Evolutionary conservation across 2,329 filamentous ascomycete genomes (phyloP).

Genomic region (Rachicladosporium sp.): DNA sequence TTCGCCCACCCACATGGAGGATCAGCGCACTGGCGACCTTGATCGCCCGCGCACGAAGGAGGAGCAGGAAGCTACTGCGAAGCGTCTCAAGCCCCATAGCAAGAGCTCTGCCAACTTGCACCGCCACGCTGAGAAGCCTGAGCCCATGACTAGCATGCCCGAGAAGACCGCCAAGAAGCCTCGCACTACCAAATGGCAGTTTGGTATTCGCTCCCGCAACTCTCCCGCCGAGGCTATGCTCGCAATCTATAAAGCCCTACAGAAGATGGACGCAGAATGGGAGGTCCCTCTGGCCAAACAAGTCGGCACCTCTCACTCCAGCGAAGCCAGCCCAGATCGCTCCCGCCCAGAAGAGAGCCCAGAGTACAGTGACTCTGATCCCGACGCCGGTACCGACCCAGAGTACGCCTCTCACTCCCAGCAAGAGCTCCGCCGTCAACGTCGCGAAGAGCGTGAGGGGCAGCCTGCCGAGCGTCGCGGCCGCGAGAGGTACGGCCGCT

Average conservation of each 20-base stretch:
- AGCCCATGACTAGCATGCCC: slow-evolving; percentile 43
- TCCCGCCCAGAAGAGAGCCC: slow-evolving; percentile 20
- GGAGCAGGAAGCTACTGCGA: slow-evolving; percentile 69
- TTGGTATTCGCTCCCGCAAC: slow-evolving; percentile 89
- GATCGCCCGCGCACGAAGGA: slow-evolving; percentile 38
- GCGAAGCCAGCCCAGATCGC: slow-evolving; percentile 18
- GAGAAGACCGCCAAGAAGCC: slow-evolving; percentile 46
- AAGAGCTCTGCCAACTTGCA: slow-evolving; percentile 33
- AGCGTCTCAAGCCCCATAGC: slow-evolving; percentile 79
- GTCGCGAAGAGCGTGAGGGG: slow-evolving; percentile 9
- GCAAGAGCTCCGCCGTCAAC: slow-evolving; percentile 19
- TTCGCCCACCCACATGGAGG: slow-evolving; percentile 13
- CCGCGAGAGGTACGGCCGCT: slow-evolving; percentile 31
- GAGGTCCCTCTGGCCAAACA: slow-evolving; percentile 39
- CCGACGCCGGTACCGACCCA: slow-evolving; percentile 25
- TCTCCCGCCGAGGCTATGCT: slow-evolving; percentile 87
- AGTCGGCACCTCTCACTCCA: slow-evolving; percentile 26
- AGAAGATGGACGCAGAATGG: slow-evolving; percentile 82
- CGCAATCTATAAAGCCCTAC: slow-evolving; percentile 85
- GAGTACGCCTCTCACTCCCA: slow-evolving; percentile 26
- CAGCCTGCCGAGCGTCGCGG: slow-evolving; percentile 16
- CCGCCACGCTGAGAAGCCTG: slow-evolving; percentile 32
- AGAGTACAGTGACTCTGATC: slow-evolving; percentile 27
- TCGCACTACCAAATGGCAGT: slow-evolving; percentile 89
- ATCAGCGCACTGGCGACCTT: slow-evolving; percentile 24